Conservation (phyloP, 306 rosid species). For the Adenanthera pavonina region DNA sequence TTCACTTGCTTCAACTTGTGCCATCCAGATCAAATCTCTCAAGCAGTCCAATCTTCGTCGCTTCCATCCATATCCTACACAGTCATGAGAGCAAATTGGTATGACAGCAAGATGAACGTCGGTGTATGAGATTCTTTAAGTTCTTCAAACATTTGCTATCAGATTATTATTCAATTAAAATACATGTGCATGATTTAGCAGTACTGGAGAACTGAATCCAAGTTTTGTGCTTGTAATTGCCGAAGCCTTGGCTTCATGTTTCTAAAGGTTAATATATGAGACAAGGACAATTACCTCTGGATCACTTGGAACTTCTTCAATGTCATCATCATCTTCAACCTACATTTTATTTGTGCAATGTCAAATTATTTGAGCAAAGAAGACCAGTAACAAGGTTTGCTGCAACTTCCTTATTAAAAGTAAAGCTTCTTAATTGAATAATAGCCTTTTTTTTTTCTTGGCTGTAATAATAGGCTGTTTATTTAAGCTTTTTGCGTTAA, state of each 20-base stretch:
- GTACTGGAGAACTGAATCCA: not conserved
- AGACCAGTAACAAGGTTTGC: not conserved
- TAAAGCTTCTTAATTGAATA: constrained; percentile 17
- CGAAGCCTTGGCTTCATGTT: constrained; percentile 1
- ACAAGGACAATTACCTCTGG: constrained; percentile 46
- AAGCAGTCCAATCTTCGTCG: constrained; percentile 82
- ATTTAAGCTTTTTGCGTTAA: too few relatives aligned
- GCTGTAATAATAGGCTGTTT: too few relatives aligned
- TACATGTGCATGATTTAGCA: not conserved
- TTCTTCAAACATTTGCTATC: not conserved
- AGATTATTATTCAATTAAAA: not conserved
- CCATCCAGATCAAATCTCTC: constrained; percentile 32
- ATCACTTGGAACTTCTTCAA: constrained; percentile 51
- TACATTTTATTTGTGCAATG: constrained; percentile 32
- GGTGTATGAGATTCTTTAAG: not conserved
- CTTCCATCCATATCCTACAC: constrained; percentile 56
- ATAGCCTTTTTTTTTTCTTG: not conserved
- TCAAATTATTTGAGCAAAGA: constrained; percentile 30
- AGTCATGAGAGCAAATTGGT: constrained; percentile 5
- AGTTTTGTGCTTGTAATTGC: not conserved
- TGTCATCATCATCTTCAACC: constrained; percentile 43
- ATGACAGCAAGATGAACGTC: not conserved
- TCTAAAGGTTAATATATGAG: not conserved
- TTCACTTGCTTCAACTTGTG: constrained; percentile 18
- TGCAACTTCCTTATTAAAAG: constrained; percentile 23